Conservation (phyloP, 2,329 filamentous ascomycete species). For the Fusarium brevicatenulatum region DNA sequence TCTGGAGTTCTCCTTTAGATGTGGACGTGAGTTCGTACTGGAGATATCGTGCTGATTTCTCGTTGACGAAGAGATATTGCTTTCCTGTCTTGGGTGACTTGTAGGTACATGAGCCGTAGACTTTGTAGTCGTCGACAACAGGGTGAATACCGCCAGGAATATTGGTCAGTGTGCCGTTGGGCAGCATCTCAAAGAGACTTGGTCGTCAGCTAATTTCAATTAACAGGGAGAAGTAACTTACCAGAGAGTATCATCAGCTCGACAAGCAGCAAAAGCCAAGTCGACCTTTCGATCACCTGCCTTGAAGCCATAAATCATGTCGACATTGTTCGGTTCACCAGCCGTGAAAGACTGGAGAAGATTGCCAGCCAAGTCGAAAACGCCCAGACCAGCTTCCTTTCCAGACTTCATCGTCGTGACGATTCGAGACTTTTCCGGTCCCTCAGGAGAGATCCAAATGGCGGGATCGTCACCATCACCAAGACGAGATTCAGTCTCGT, state of each 20-base stretch:
- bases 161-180: slow-evolving; percentile 55
- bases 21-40: slow-evolving; percentile 61
- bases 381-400: slow-evolving; percentile 58
- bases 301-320: slow-evolving; percentile 61
- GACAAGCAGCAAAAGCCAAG: slow-evolving; percentile 61
- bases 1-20: slow-evolving; percentile 54
- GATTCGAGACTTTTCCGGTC: slow-evolving; percentile 56
- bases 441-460: slow-evolving; percentile 58
- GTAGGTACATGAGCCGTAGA: slow-evolving; percentile 65
- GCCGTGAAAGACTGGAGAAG: slow-evolving; percentile 57
- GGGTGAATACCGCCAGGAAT: slow-evolving; percentile 60
- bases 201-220: slow-evolving; percentile 8
- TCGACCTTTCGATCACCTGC: slow-evolving; percentile 57
- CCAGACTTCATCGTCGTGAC: slow-evolving; percentile 64
- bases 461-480: slow-evolving; percentile 60
- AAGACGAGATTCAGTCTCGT: slow-evolving; percentile 57
- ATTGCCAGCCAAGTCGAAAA: slow-evolving; percentile 61
- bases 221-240: slow-evolving; percentile 38
- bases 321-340: slow-evolving; percentile 63
- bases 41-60: slow-evolving; percentile 63
- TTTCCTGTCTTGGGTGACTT: slow-evolving; percentile 57
- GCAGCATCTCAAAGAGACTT: slow-evolving; percentile 61
- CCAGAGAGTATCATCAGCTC: slow-evolving; percentile 63
- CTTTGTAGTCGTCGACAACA: slow-evolving; percentile 55
- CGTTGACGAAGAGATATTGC: slow-evolving; percentile 65